A percentile compares a stretch with the other conserved stretches of the same genome.
phyloP scores from a whole-genome alignment of 495 filamentous ascomycete genomes.

The Penicillium soppii region DNA sequence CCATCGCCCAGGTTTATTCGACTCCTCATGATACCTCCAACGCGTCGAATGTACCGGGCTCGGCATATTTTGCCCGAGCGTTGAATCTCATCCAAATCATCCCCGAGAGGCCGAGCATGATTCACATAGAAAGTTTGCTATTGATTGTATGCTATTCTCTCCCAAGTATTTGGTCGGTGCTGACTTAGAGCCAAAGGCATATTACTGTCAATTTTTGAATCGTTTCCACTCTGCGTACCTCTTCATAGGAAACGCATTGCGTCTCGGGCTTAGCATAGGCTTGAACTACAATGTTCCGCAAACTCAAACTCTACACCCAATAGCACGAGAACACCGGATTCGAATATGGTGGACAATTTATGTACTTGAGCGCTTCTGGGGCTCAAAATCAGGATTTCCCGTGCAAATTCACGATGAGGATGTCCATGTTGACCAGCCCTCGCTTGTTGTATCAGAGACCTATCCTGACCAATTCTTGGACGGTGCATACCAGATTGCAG shows the following conservation, averaged over 20 bases:
- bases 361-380: slow-evolving; percentile 42
- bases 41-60: slow-evolving; percentile 29
- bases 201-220: slow-evolving; percentile 41
- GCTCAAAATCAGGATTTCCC: slow-evolving; percentile 37
- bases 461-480: slow-evolving; percentile 36
- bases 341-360: slow-evolving; percentile 44
- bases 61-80: slow-evolving; percentile 34
- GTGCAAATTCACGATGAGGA: slow-evolving; percentile 40
- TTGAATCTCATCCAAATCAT: slow-evolving; percentile 32
- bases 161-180: neutral
- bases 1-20: slow-evolving; percentile 34
- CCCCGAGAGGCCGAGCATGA: slow-evolving; percentile 37
- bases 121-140: slow-evolving; percentile 36
- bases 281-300: slow-evolving; percentile 40
- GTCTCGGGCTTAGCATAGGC: slow-evolving; percentile 33
- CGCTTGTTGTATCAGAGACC: slow-evolving; percentile 14
- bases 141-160: slow-evolving; percentile 26
- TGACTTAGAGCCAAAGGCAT: slow-evolving; percentile 10
- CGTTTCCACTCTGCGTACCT: slow-evolving; percentile 37
- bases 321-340: slow-evolving; percentile 37
- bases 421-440: slow-evolving; percentile 38
- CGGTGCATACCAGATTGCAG: slow-evolving; percentile 27
- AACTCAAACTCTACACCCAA: slow-evolving; percentile 31
- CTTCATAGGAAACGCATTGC: slow-evolving; percentile 36
- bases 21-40: slow-evolving; percentile 22